Evolutionary conservation across 2,329 filamentous ascomycete species (phyloP).

Genomic region (Pseudopyricularia cyperi): DNA sequence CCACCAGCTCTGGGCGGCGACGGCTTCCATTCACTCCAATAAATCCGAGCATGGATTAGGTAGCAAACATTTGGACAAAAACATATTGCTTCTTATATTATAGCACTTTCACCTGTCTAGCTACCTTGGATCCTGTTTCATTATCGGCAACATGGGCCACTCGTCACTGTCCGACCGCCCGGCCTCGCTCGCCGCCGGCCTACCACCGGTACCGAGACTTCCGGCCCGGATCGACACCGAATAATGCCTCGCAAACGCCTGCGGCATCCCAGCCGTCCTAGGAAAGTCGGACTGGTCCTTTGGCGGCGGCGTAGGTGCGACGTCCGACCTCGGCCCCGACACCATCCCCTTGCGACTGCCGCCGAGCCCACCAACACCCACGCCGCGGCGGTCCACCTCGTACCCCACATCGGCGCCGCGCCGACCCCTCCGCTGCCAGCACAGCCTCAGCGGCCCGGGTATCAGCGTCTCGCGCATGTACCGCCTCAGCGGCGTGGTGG

Average conservation of each 20-base stretch:
- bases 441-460: not conserved
- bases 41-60: no score
- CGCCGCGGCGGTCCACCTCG: not conserved
- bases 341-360: not conserved
- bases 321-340: not conserved
- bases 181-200: not conserved
- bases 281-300: not conserved
- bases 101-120: not conserved
- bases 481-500: not conserved
- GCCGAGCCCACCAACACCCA: not conserved
- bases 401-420: no score
- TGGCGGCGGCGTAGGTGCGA: not conserved
- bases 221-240: not conserved
- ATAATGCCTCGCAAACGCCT: not conserved
- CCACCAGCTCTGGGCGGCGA: no score
- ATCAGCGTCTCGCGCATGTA: not conserved
- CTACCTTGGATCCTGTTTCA: not conserved
- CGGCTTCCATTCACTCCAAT: no score
- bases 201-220: not conserved
- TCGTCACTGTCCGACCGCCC: not conserved
- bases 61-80: no score
- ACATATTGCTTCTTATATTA: not conserved
- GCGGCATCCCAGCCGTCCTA: not conserved
- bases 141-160: constrained; percentile 2
- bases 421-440: no score